Conservation (phyloP, 179 eudicot species). For the Dionaea muscipula region DNA sequence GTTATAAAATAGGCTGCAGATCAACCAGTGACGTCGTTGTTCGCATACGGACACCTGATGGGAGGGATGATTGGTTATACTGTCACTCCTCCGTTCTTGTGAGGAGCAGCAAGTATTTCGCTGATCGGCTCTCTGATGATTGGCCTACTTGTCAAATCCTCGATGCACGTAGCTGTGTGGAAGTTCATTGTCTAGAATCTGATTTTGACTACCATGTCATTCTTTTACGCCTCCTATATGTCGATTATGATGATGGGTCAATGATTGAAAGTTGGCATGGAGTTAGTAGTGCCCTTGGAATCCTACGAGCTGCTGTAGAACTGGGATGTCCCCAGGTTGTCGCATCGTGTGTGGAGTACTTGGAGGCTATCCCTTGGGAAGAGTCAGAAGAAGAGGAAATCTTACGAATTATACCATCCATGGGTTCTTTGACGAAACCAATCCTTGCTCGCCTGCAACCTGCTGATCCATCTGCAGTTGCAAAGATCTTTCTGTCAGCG, state of each 20-base stretch:
- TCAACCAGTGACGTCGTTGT: slow-evolving; percentile 84
- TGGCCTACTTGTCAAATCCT: slow-evolving; percentile 97
- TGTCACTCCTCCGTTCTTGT: slow-evolving; percentile 61
- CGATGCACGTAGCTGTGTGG: slow-evolving; percentile 88
- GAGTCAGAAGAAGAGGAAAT: slow-evolving; percentile 86
- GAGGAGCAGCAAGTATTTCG: slow-evolving; percentile 66
- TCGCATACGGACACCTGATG: slow-evolving; percentile 63
- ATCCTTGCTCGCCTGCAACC: slow-evolving; percentile 82
- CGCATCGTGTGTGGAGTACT: slow-evolving; percentile 53
- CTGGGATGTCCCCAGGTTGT: slow-evolving; percentile 65
- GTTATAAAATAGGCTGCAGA: slow-evolving; percentile 55
- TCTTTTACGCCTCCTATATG: slow-evolving; percentile 59
- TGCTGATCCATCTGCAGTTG: slow-evolving; percentile 31
- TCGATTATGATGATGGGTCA: slow-evolving; percentile 22
- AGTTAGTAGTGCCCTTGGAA: slow-evolving; percentile 67
- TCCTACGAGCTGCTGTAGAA: slow-evolving; percentile 53
- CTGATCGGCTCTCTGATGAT: slow-evolving; percentile 77
- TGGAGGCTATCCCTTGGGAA: slow-evolving; percentile 95
- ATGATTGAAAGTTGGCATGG: slow-evolving; percentile 43
- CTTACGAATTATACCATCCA: slow-evolving; percentile 39
- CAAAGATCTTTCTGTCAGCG: slow-evolving; percentile 51
- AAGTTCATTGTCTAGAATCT: slow-evolving; percentile 63
- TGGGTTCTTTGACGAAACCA: slow-evolving; percentile 47
- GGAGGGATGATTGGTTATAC: slow-evolving; percentile 84
- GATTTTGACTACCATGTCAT: slow-evolving; percentile 62